phyloP scores from a whole-genome alignment of 2,329 filamentous ascomycete species.

The Colletotrichum plurivorum region DNA sequence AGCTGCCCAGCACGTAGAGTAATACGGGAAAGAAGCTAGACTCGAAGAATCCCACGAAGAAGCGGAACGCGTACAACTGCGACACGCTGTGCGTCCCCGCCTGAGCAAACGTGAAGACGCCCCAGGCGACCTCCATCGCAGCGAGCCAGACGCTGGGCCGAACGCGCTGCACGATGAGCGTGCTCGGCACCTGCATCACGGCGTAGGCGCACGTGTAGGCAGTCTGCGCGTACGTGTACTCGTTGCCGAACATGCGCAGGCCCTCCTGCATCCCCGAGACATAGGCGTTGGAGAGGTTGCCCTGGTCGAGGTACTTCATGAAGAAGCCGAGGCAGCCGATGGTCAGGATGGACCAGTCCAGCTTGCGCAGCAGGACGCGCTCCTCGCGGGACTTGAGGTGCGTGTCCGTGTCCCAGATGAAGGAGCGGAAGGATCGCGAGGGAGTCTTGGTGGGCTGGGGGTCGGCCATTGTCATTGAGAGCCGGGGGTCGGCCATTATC shows the following conservation, averaged over 20 bases:
- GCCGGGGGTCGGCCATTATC: background rate
- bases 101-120: constrained; percentile 30
- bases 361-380: constrained; percentile 44
- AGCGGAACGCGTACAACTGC: constrained; percentile 59
- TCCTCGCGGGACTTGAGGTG: constrained; percentile 46
- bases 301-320: constrained; percentile 47
- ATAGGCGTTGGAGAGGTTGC: constrained; percentile 45
- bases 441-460: background rate
- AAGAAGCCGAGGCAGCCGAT: constrained; percentile 35
- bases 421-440: constrained; percentile 45
- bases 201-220: constrained; percentile 45
- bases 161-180: constrained; percentile 46
- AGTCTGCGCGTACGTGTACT: constrained; percentile 45
- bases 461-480: background rate
- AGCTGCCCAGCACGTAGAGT: constrained; percentile 57
- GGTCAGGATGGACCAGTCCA: constrained; percentile 44
- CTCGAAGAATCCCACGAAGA: constrained; percentile 59
- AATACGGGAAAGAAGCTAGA: constrained; percentile 43
- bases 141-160: constrained; percentile 48
- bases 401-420: constrained; percentile 48
- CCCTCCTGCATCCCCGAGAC: constrained; percentile 48
- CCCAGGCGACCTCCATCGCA: constrained; percentile 46
- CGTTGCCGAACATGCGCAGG: constrained; percentile 44
- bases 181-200: constrained; percentile 46
- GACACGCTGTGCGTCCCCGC: constrained; percentile 39